Base-by-base conservation (phyloP, 192 early-diverging fungal species). In the Spizellomyces sp. region DNA sequence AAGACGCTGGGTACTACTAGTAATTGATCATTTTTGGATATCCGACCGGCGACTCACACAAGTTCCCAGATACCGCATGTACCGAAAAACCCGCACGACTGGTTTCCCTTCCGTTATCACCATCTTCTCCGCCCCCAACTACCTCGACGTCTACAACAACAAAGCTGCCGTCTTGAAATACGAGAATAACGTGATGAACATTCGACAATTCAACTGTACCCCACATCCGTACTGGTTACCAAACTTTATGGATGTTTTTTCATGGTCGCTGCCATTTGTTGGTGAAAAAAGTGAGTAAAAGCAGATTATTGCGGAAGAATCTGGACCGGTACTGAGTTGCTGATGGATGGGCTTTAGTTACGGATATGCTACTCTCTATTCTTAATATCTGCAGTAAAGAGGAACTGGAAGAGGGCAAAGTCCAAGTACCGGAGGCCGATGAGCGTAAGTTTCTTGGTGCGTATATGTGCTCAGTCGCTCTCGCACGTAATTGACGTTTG, bases 121-220 rank as follows among this genome's bases (percentile, higher is more conserved):
- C 9, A 95, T 98, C 50, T 98, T 98, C 72, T 96, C 95, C 19
- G 96, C 96, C 57, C 96, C 96, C 55, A 98, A 98, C 79, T 98
- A 98, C 76, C 85, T 98, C 45, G 96, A 97, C 74, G 91, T 97
- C 9, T 98, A 98, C 81, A 96, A 96, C 82, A 98, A 98, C 86
- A 98, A 98, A 82, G 96, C 95, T 46, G 96, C 96, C 22, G 92
- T 98, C 22, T 79, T 98, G 48, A 98, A 98, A 76, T 98, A 98
- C 77, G 96, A 98, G 79, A 95, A 96, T 83, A 98, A 98, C 67
- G 94, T 98, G 44, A 96, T 99, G 95, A 99, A 99, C 84, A 99
- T 99, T 79, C 90, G 96, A 54, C 94, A 98, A 77, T 93, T 90
- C 73, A 95, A 95, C 79, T 93, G 89, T 74, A 94, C 93, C 17